Evolutionary conservation across 345 rosid species (phyloP), one percentile per base, ranked within the genome.

Genomic region (Conringia planisiliqua): DNA sequence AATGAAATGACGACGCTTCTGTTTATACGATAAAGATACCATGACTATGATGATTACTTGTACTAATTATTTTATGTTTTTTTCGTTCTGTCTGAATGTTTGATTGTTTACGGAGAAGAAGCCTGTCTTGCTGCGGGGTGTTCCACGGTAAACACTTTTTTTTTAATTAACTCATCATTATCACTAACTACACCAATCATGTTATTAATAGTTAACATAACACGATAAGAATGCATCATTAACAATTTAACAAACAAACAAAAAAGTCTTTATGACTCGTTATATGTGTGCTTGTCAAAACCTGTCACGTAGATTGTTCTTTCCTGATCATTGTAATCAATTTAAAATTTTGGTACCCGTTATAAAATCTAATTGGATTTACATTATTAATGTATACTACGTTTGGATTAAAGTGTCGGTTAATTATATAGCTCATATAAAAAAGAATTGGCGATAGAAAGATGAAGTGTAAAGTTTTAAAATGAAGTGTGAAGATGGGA

Each of bases 401-500:
- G 30, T 12, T 55, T 29, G 35, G 61, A 57, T 32, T 33, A 35
- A 57, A 58, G 27, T 5, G 43, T 30, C 24, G 62, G 20, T 57
- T n/a, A n/a, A n/a, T n/a, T 16, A 16, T 57, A 26, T 55, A 35
- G 26, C 11, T 20, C 13, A 22, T 1, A 5, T 8, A 12, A 18
- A 20, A 20, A 56, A 14, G 48, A 27, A 2, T 18, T 62, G 50
- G 24, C 8, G 62, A 51, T 63, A 51, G 13, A 42, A 22, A 33
- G 78, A 18, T 74, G 66, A 60, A 57, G 52, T 46, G 60, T 46
- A 46, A 66, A 64, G 42, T 48, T 46, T 44, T 39, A 44, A 56
- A 50, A 48, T 59, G 62, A 68, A 75, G 63, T 68, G 79, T 50
- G 68, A 75, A 75, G 61, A 62, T 61, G 36, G 62, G 68, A 60